Conservation (phyloP, 805 yeast genomes). For the Saturnispora silvae region DNA sequence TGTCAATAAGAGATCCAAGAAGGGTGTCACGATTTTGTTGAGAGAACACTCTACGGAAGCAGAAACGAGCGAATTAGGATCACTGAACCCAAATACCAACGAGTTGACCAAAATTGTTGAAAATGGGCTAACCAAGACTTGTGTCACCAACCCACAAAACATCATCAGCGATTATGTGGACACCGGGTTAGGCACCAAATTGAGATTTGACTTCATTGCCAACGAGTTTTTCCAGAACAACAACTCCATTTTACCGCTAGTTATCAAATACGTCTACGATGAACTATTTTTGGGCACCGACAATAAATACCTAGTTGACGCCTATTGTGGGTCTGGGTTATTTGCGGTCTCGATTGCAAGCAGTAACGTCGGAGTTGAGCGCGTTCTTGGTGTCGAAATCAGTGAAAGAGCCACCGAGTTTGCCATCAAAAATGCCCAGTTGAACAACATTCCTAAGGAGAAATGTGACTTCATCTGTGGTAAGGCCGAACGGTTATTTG, state of each 20-base stretch:
- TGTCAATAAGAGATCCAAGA: conserved; percentile 26
- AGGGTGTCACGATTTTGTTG: conserved; percentile 79
- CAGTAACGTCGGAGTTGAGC: conserved; percentile 21
- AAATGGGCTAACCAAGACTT: conserved; percentile 40
- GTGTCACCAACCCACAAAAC: conserved; percentile 70
- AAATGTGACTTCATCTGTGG: conserved; percentile 85
- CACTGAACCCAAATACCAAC: conserved; percentile 18
- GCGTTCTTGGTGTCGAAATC: conserved; percentile 89
- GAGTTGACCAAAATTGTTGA: conserved; percentile 9
- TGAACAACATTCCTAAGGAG: conserved; percentile 45
- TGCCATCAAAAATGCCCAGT: conserved; percentile 71
- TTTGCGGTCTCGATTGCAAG: conserved; percentile 77
- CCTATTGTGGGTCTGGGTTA: conserved; percentile 93
- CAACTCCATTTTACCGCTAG: conserved; percentile 77
- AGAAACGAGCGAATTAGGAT: conserved; percentile 25
- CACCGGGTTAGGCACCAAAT: conserved; percentile 31
- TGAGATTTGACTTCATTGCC: conserved; percentile 77
- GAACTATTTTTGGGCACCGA: conserved; percentile 39
- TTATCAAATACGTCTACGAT: conserved; percentile 69
- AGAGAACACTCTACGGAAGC: conserved; percentile 58
- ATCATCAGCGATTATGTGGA: conserved; percentile 68
- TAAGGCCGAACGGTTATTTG: conserved; percentile 84
- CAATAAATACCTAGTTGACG: conserved; percentile 67
- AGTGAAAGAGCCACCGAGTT: conserved; percentile 83
- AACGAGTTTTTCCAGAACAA: conserved; percentile 96